Conservation (phyloP, 306 rosid genomes). For the Dryas drummondii region DNA sequence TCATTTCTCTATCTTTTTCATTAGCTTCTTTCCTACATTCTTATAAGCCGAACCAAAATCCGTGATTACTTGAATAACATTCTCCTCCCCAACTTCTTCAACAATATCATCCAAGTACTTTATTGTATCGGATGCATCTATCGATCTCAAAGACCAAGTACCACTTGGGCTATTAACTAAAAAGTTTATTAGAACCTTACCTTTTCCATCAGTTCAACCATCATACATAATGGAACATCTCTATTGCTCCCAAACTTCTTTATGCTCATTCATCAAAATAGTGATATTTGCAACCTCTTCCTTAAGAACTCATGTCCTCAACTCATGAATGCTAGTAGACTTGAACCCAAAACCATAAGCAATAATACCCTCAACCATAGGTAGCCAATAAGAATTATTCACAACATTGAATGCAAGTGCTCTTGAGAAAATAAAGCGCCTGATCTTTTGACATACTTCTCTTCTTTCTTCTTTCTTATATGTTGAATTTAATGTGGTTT, state of each 20-base stretch:
- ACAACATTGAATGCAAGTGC: too few relatives aligned
- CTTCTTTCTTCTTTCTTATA: background rate
- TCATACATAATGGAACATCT: slow-evolving; percentile 3
- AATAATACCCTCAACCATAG: too few relatives aligned
- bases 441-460: background rate
- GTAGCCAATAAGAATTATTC: too few relatives aligned
- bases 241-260: background rate
- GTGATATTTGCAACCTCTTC: background rate
- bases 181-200: background rate
- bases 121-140: background rate
- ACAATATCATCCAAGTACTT: background rate
- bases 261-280: background rate
- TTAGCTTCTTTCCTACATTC: background rate
- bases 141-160: background rate
- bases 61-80: background rate
- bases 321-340: background rate
- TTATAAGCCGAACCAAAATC: background rate
- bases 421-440: background rate
- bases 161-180: background rate
- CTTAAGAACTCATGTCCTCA: background rate
- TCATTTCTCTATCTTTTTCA: background rate
- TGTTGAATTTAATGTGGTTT: background rate
- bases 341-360: background rate
- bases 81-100: slow-evolving; percentile 3
- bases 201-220: background rate